Evolutionary conservation across 768 basidiomycete genomes (phyloP).

Genomic region (Exidia glandulosa): DNA sequence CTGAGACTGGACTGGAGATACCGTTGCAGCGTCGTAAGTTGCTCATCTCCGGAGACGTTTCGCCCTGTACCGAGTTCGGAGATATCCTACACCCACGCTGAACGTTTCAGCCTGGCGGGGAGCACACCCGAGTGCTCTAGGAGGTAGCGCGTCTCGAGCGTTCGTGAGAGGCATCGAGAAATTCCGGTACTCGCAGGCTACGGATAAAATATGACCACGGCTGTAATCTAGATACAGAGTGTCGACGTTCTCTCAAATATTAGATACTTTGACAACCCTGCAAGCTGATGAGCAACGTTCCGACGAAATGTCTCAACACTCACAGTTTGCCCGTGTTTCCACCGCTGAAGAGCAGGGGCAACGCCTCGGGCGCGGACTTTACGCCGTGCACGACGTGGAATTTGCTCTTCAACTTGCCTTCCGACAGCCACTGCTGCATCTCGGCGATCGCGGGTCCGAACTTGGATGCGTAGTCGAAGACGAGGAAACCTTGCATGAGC

Average conservation of each 20-base stretch:
- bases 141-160: too few species aligned
- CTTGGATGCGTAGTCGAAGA: slow-evolving; percentile 65
- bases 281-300: background rate
- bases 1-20: too few species aligned
- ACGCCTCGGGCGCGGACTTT: slow-evolving; percentile 58
- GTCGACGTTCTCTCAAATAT: background rate
- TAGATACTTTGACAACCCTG: background rate
- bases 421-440: slow-evolving; percentile 43
- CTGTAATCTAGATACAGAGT: background rate
- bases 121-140: too few species aligned
- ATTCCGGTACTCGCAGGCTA: too few species aligned
- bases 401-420: slow-evolving; percentile 66
- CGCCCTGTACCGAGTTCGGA: too few species aligned
- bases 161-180: too few species aligned
- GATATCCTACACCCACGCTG: too few species aligned
- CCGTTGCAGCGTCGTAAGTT: too few species aligned
- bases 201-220: too few species aligned
- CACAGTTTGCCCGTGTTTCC: slow-evolving; percentile 71
- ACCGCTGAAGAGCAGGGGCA: slow-evolving; percentile 63
- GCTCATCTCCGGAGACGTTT: too few species aligned
- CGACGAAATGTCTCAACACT: slow-evolving; percentile 6
- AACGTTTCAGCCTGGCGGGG: too few species aligned
- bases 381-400: slow-evolving; percentile 73
- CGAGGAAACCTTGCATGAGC: slow-evolving; percentile 73
- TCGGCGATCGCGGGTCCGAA: slow-evolving; percentile 49